Evolutionary conservation across 1,284 basidiomycete species (phyloP), one percentile per base, ranked within the genome.

Genomic region (Entoloma clypeatum): DNA sequence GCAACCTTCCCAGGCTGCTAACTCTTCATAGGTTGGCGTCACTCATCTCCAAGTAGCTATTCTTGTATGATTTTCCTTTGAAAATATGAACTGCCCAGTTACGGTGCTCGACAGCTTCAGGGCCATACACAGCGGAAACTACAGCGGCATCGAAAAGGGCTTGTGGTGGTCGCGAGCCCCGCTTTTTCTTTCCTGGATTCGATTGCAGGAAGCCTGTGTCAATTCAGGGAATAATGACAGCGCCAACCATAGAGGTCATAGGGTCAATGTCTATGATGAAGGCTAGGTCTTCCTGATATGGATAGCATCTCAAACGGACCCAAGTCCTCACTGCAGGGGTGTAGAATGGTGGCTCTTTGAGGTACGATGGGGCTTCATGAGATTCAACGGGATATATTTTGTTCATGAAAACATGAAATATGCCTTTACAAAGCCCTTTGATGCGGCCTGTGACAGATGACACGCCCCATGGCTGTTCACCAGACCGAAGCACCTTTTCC

Each of bases 281-380:
- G 14, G 37, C 37, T 6, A 39, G 10, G 29, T 39, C 37, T 11
- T 23, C 29, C 19, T 24, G 22, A 29, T 39, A 39, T 4, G 29
- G 37, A 8, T 39, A 14, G n/a, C 13, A 23, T 16, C n/a, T 8
- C 29, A 39, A 32, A 10, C 37, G 37, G 14, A 39, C 21, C 37
- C 37, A 39, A 5, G 37, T 31, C 5, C 16, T 7, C 9, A 13
- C 8, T 8, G 4, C 28, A 2, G 37, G 37, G 4, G 18, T 31
- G 23, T 24, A 36, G 4, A 17, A 27, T 4, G 16, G 16, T 10
- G 10, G 14, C 19, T 27, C 23, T 11, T 19, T 13, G 14, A 36
- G 35, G 17, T 23, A 26, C 9, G 24, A 7, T 2, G 35, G 35
- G 2, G 8, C 25, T 10, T 36, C 23, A 10, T 36, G 13, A 5